Conservation (phyloP, 1,139 yeast genomes). For the Blastobotrys elegans region DNA sequence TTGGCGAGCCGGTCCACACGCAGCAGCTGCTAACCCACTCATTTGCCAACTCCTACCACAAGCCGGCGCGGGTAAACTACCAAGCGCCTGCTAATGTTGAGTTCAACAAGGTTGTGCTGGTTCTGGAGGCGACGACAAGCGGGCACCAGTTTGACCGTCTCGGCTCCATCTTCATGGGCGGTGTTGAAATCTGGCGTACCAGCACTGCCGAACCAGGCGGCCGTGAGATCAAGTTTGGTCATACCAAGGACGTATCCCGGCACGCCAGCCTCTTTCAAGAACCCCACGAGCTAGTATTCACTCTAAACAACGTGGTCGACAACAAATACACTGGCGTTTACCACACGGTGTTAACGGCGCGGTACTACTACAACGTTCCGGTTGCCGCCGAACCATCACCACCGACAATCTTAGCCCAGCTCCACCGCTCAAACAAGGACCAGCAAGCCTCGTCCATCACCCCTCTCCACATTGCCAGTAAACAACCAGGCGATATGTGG, state of each 20-base stretch:
- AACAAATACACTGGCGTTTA: slow-evolving; percentile 57
- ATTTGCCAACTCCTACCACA: slow-evolving; percentile 59
- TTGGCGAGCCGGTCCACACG: slow-evolving; percentile 42
- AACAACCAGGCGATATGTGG: slow-evolving; percentile 7
- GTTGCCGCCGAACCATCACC: slow-evolving; percentile 1
- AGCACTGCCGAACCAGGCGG: slow-evolving; percentile 79
- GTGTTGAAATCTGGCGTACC: slow-evolving; percentile 74
- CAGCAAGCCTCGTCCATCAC: slow-evolving; percentile 1
- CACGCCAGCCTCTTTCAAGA: slow-evolving; percentile 49
- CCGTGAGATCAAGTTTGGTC: slow-evolving; percentile 38
- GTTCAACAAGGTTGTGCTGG: slow-evolving; percentile 58
- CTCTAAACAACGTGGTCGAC: slow-evolving; percentile 62
- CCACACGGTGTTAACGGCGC: slow-evolving; percentile 47
- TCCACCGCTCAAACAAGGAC: neutral
- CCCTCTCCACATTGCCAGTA: neutral
- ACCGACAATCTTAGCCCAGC: neutral
- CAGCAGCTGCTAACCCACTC: slow-evolving; percentile 41
- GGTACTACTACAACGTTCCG: slow-evolving; percentile 44
- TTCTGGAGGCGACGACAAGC: slow-evolving; percentile 51
- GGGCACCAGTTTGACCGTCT: slow-evolving; percentile 80
- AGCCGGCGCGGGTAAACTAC: slow-evolving; percentile 43
- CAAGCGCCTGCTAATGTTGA: slow-evolving; percentile 40
- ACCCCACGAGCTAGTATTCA: slow-evolving; percentile 44
- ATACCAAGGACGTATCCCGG: slow-evolving; percentile 60
- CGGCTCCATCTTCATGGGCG: slow-evolving; percentile 62